phyloP scores from a whole-genome alignment of 176 grass and related monocot species.

The Carex myosuroides region DNA sequence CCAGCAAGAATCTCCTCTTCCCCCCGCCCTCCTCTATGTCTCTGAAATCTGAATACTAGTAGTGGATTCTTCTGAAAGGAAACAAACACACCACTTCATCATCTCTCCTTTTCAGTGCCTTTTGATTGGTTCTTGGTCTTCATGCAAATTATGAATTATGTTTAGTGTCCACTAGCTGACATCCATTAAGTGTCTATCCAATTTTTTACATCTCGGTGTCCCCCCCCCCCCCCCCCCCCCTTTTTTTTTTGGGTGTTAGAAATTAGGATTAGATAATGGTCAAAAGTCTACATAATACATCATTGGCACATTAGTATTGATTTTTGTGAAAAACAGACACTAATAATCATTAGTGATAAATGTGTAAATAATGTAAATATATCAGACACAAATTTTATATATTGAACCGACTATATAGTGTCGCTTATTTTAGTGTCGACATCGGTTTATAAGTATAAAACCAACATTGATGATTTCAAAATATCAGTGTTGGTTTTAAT shows the following conservation, averaged over 20 bases:
- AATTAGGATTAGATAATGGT: background rate
- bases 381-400: no score
- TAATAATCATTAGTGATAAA: no score
- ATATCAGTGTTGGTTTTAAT: no score
- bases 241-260: background rate
- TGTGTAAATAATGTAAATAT: no score
- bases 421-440: no score
- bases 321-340: no score
- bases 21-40: background rate
- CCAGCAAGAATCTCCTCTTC: background rate
- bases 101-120: slow-evolving; percentile 1
- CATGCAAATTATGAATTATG: background rate
- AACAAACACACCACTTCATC: slow-evolving; percentile 14
- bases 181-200: background rate
- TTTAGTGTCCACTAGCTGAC: background rate
- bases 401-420: no score
- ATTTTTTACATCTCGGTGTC: background rate
- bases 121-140: background rate
- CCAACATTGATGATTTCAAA: no score
- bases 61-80: slow-evolving; percentile 20
- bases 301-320: no score
- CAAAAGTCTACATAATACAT: no score
- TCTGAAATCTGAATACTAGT: background rate
- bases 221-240: no score
- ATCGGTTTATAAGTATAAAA: no score